Percentiles rank a stretch among this genome's conserved stretches.
phyloP scores from a whole-genome alignment of 768 basidiomycete genomes.

The Suillus brevipes region DNA sequence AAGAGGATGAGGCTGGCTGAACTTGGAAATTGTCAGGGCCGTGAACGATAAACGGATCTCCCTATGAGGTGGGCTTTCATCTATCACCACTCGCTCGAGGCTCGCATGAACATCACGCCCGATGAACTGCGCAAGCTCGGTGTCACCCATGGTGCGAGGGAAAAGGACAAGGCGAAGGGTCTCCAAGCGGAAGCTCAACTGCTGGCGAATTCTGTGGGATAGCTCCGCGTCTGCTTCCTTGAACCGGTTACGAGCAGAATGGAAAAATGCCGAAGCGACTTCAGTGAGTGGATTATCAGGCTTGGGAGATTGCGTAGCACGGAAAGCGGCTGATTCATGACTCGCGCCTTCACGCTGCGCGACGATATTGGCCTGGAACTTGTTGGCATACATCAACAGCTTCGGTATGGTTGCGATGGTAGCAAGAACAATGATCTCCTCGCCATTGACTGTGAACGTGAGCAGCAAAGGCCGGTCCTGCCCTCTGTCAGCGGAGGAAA shows the following conservation, averaged over 20 bases:
- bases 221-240: constrained; percentile 64
- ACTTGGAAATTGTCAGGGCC: constrained; percentile 74
- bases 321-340: constrained; percentile 76
- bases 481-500: constrained; percentile 38
- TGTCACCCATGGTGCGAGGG: constrained; percentile 76
- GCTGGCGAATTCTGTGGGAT: constrained; percentile 65
- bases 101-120: constrained; percentile 69
- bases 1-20: constrained; percentile 59
- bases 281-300: constrained; percentile 81
- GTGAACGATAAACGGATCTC: constrained; percentile 73
- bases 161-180: constrained; percentile 71
- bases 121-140: constrained; percentile 75
- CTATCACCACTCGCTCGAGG: constrained; percentile 61
- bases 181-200: constrained; percentile 70
- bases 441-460: constrained; percentile 73
- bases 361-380: constrained; percentile 72
- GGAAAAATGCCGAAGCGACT: constrained; percentile 83
- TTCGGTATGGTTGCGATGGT: constrained; percentile 79
- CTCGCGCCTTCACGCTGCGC: constrained; percentile 75
- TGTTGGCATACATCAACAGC: constrained; percentile 70
- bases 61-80: constrained; percentile 51
- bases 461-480: constrained; percentile 60
- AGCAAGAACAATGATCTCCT: constrained; percentile 63
- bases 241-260: constrained; percentile 69
- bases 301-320: constrained; percentile 66